Percentiles rank a stretch among this genome's conserved stretches.
phyloP scores from a whole-genome alignment of 306 rosid genomes.

The Cucurbita ficifolia region DNA sequence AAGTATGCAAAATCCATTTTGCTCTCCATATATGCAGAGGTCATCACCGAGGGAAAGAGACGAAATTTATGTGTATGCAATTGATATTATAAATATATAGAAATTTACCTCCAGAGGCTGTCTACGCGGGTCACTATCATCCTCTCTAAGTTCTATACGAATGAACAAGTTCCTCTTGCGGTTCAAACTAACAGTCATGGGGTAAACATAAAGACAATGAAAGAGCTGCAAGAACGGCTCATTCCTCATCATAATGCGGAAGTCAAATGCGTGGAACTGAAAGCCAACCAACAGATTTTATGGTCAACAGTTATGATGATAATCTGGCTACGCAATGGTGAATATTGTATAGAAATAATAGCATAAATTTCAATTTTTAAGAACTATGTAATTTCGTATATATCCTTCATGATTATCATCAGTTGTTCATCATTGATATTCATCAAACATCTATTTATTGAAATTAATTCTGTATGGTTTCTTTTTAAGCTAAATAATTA shows the following conservation, averaged over 20 bases:
- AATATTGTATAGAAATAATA: neutral
- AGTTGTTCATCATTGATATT: neutral
- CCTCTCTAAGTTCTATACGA: conserved; percentile 82
- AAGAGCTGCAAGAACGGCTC: conserved; percentile 98
- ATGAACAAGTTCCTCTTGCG: conserved; percentile 92
- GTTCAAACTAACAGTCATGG: conserved; percentile 81
- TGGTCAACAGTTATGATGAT: neutral
- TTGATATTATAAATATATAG: neutral
- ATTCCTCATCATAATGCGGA: conserved; percentile 88
- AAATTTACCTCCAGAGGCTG: conserved; percentile 80
- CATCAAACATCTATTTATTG: neutral
- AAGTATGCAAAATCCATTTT: neutral
- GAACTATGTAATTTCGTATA: neutral
- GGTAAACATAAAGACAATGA: conserved; percentile 90
- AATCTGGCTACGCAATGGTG: neutral
- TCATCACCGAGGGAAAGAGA: neutral
- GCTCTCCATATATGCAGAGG: conserved; percentile 2
- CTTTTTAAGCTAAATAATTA: neutral
- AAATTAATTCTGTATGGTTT: neutral
- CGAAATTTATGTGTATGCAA: neutral
- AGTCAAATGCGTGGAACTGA: conserved; percentile 97
- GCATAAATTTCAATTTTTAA: neutral
- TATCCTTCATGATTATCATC: neutral
- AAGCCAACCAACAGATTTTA: conserved; percentile 18
- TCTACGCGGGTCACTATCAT: conserved; percentile 71